These are phyloP conservation scores for Pterocarpus santalinus DNA, from an alignment of 306 rosid genomes.

Conservation along the genomic window DNA sequence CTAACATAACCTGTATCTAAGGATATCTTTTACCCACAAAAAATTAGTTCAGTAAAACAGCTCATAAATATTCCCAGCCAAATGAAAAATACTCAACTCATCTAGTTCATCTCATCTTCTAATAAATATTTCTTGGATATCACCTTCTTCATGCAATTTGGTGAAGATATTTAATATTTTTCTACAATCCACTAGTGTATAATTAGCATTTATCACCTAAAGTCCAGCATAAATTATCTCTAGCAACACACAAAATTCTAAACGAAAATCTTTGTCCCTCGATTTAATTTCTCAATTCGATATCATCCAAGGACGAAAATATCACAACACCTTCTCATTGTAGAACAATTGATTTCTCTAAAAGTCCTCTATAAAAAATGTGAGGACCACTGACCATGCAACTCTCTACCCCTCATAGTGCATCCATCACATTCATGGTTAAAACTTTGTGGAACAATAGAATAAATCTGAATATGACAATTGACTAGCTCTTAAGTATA, in stretches of 20 bases:
- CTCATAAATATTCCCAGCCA: background rate
- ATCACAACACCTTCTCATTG: background rate
- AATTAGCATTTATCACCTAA: constrained; percentile 11
- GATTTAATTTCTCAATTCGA: constrained; percentile 13
- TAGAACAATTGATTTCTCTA: background rate
- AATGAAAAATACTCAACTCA: background rate
- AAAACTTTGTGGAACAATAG: background rate
- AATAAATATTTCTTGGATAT: constrained; percentile 4
- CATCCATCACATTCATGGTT: background rate
- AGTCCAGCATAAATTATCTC: background rate
- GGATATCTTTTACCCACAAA: background rate
- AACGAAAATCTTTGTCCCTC: background rate
- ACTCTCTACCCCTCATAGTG: background rate
- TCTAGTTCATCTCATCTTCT: background rate
- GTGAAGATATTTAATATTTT: background rate
- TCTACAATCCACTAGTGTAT: too few species aligned
- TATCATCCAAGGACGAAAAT: background rate
- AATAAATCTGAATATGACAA: background rate
- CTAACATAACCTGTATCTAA: background rate
- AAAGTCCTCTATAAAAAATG: background rate
- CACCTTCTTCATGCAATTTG: background rate
- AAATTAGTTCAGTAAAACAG: background rate
- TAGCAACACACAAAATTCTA: constrained; percentile 3
- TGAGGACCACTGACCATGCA: constrained; percentile 13
- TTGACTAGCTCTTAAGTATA: constrained; percentile 6